These are phyloP conservation scores for Tulasnella sp. DNA, from an alignment of 768 basidiomycete genomes.

Conservation along the genomic window DNA sequence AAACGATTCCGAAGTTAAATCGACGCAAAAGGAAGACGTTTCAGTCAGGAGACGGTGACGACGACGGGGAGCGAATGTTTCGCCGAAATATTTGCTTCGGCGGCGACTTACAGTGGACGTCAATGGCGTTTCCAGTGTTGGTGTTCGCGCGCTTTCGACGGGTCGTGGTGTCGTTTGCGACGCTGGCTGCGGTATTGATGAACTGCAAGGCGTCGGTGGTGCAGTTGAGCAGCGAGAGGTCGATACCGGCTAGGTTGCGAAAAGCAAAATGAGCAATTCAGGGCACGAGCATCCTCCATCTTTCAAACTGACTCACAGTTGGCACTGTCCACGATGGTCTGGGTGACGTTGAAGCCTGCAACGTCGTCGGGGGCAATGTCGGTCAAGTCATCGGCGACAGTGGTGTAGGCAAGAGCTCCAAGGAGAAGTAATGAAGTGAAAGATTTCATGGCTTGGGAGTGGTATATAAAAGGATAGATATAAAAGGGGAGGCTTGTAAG, in stretches of 20 bases:
- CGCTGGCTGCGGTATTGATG: not conserved
- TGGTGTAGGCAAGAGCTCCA: not conserved
- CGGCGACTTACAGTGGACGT: constrained; percentile 11
- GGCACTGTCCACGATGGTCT: not conserved
- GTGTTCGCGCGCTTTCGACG: constrained; percentile 2
- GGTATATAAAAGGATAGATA: not conserved
- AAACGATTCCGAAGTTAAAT: not conserved
- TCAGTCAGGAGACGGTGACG: not conserved
- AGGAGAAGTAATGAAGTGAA: constrained; percentile 1
- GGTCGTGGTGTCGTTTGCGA: not conserved
- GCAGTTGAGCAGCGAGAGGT: not conserved
- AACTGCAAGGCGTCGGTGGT: constrained; percentile 2
- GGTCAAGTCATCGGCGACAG: not conserved
- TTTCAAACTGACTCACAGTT: not conserved
- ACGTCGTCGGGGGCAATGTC: not conserved
- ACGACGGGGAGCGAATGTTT: not conserved
- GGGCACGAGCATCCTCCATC: not conserved
- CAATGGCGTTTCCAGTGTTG: constrained; percentile 1
- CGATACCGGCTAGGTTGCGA: not conserved
- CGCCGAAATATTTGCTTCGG: not conserved
- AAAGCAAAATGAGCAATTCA: not conserved
- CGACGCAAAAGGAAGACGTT: not conserved
- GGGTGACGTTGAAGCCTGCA: constrained; percentile 6
- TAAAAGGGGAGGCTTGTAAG: not conserved
- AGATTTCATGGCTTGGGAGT: not conserved